Conservation (phyloP, 441 rosid genomes). For the Brassica hybrid region DNA sequence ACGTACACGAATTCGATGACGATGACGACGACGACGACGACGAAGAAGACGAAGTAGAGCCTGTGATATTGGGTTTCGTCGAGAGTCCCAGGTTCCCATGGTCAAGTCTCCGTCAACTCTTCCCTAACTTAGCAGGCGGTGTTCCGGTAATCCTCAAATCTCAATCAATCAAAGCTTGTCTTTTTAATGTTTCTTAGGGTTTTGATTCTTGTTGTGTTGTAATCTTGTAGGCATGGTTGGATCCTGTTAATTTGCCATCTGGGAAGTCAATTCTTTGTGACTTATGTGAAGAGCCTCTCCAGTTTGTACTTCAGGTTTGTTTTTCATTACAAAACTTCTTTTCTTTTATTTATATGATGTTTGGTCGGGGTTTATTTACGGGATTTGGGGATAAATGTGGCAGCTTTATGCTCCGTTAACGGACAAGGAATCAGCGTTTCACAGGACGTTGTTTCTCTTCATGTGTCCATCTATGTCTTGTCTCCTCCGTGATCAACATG, state of each 20-base stretch:
- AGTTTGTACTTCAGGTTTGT: slow-evolving; percentile 80
- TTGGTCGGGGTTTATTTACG: neutral
- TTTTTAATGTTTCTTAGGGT: neutral
- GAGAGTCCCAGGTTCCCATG: slow-evolving; percentile 63
- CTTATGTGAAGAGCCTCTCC: slow-evolving; percentile 76
- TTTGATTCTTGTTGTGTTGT: slow-evolving; percentile 10
- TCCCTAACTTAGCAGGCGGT: slow-evolving; percentile 91
- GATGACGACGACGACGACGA: slow-evolving; percentile 64
- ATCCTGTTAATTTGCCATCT: slow-evolving; percentile 78
- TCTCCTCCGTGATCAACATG: slow-evolving; percentile 89
- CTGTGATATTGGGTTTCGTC: slow-evolving; percentile 67
- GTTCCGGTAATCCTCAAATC: slow-evolving; percentile 58
- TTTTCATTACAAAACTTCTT: neutral
- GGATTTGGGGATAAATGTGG: neutral
- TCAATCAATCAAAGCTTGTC: neutral
- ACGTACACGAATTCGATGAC: slow-evolving; percentile 41
- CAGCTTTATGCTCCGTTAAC: slow-evolving; percentile 81
- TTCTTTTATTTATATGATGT: neutral
- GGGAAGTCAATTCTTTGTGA: slow-evolving; percentile 69
- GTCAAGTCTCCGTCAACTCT: slow-evolving; percentile 73
- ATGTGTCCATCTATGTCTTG: slow-evolving; percentile 85
- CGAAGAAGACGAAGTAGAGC: slow-evolving; percentile 62
- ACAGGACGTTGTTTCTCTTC: slow-evolving; percentile 76
- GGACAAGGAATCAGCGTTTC: slow-evolving; percentile 76
- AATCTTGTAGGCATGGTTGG: slow-evolving; percentile 76